phyloP scores from a whole-genome alignment of 257 asterid species.

The Solanum peruvianum region DNA sequence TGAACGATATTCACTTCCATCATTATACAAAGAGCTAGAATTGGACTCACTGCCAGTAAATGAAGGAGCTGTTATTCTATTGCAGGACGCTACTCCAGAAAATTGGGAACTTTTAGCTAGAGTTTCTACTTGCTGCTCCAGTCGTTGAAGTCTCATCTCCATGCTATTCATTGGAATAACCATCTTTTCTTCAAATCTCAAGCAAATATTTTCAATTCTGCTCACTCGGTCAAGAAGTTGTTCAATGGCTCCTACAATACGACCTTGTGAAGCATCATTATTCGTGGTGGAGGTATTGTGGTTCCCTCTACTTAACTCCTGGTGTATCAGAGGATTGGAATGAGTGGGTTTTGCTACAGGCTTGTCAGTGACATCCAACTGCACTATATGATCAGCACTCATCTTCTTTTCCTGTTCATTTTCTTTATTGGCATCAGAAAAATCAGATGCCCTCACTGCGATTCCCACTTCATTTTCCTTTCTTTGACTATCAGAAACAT shows the following conservation, averaged over 20 bases:
- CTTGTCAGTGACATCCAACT: constrained; percentile 18
- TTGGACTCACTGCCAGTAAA: constrained; percentile 59
- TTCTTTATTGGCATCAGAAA: constrained; percentile 10
- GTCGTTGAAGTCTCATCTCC: constrained; percentile 66
- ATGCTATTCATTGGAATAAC: constrained; percentile 71
- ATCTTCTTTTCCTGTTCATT: constrained; percentile 2
- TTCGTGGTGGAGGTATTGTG: neutral
- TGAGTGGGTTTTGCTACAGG: constrained; percentile 19
- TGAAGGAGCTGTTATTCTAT: constrained; percentile 58
- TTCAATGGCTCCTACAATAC: constrained; percentile 51
- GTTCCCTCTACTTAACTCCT: neutral
- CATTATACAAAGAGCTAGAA: constrained; percentile 41
- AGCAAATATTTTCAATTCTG: constrained; percentile 69
- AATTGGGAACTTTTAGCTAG: constrained; percentile 32
- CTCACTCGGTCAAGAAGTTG: constrained; percentile 62
- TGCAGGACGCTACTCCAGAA: constrained; percentile 36
- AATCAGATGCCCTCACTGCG: constrained; percentile 9
- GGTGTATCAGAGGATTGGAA: constrained; percentile 4
- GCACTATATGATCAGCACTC: constrained; percentile 16
- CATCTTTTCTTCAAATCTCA: constrained; percentile 81
- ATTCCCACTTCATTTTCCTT: constrained; percentile 25
- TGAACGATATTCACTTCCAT: constrained; percentile 26
- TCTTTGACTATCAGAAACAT: constrained; percentile 27
- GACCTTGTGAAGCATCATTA: constrained; percentile 10
- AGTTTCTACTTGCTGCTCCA: constrained; percentile 66